A percentile compares a stretch with the other conserved stretches of the same genome.
Evolutionary conservation across 2,329 filamentous ascomycete species (phyloP).

Genomic region (Claviceps humidiphila): DNA sequence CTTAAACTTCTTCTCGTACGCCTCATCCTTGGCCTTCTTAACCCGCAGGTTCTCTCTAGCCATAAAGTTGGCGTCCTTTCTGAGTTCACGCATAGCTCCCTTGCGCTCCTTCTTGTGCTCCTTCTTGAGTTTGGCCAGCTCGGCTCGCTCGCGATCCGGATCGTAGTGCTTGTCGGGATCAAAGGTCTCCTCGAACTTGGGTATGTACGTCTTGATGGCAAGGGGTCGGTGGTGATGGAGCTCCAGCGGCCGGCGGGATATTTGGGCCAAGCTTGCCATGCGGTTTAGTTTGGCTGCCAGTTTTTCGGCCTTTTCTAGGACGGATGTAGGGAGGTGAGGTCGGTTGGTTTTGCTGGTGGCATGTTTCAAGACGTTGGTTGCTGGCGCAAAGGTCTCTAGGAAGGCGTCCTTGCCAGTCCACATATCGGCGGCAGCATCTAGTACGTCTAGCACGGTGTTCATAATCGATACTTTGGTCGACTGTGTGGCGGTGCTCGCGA

Average conservation of each 20-base stretch:
- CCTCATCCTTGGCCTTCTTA: constrained; percentile 87
- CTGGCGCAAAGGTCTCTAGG: constrained; percentile 62
- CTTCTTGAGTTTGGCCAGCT: constrained; percentile 68
- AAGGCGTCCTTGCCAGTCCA: constrained; percentile 68
- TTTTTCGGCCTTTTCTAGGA: constrained; percentile 29
- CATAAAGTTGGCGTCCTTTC: constrained; percentile 92
- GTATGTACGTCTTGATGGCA: constrained; percentile 75
- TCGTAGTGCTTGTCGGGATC: constrained; percentile 97
- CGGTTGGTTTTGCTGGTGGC: constrained; percentile 41
- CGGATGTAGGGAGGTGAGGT: constrained; percentile 32
- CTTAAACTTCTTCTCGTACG: constrained; percentile 95
- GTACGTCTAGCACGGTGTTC: constrained; percentile 48
- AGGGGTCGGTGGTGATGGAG: constrained; percentile 82
- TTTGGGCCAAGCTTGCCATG: constrained; percentile 47
- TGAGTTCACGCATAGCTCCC: constrained; percentile 82
- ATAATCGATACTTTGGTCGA: constrained; percentile 46
- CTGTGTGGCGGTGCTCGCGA: constrained; percentile 22
- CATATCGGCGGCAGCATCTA: constrained; percentile 54
- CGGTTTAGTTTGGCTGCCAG: constrained; percentile 32
- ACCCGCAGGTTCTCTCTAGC: constrained; percentile 76
- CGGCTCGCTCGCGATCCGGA: constrained; percentile 77
- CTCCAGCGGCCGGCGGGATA: constrained; percentile 63
- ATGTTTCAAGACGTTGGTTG: constrained; percentile 43
- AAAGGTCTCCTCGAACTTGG: constrained; percentile 93
- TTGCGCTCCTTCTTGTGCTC: constrained; percentile 95